Conservation (phyloP, 164 flowering plant genomes). For the Chloranthus sessilifolius region DNA sequence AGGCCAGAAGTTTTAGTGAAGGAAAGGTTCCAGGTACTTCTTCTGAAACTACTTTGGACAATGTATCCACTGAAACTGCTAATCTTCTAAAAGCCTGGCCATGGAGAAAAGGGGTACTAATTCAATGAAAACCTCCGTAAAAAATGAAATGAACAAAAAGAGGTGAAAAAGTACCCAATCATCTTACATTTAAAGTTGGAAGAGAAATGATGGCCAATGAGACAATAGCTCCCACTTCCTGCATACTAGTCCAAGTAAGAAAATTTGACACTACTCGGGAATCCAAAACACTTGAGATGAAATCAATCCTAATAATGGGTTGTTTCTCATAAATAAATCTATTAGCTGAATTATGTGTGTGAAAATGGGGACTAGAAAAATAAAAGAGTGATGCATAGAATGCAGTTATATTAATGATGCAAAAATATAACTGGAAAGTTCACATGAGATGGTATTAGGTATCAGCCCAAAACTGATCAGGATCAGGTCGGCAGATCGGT, state of each 20-base stretch:
- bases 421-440: too few species aligned
- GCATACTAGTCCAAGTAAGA: constrained; percentile 8
- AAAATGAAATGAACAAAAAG: neutral
- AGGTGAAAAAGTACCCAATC: neutral
- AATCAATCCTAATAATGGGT: too few species aligned
- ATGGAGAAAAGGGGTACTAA: neutral
- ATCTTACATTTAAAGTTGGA: constrained; percentile 22
- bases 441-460: too few species aligned
- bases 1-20: constrained; percentile 28
- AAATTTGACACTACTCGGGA: neutral
- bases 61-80: constrained; percentile 18
- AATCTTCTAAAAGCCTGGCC: constrained; percentile 22
- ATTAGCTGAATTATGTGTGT: too few species aligned
- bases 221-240: constrained; percentile 26
- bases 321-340: too few species aligned
- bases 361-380: too few species aligned
- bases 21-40: constrained; percentile 30
- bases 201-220: constrained; percentile 20
- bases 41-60: constrained; percentile 27
- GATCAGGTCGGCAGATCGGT: too few species aligned
- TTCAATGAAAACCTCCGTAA: neutral
- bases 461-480: too few species aligned
- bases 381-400: too few species aligned
- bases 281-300: too few species aligned
- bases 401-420: too few species aligned